Conservation (phyloP, 805 yeast species). For the Hanseniaspora clermontiae region DNA sequence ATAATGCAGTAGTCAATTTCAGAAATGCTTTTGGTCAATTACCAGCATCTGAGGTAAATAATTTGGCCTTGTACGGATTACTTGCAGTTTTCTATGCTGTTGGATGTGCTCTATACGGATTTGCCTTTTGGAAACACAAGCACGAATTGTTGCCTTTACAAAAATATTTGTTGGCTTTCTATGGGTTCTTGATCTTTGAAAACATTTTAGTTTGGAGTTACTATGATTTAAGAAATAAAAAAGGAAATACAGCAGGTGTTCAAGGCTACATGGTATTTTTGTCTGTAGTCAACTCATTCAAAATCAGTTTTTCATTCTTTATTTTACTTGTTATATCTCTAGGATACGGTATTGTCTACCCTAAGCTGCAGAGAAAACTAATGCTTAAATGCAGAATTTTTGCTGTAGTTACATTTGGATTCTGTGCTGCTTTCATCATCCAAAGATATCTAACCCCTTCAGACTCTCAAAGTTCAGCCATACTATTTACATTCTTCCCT, state of each 20-base stretch:
- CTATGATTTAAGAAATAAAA: constrained; percentile 66
- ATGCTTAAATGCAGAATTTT: constrained; percentile 62
- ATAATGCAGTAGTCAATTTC: constrained; percentile 59
- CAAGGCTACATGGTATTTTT: constrained; percentile 66
- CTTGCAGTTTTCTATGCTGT: constrained; percentile 74
- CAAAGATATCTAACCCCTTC: constrained; percentile 42
- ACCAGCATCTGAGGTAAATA: constrained; percentile 83
- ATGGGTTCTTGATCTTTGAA: constrained; percentile 69
- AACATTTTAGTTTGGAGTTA: constrained; percentile 83
- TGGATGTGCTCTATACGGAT: constrained; percentile 68
- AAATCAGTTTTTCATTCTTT: constrained; percentile 80
- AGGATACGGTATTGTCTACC: constrained; percentile 90
- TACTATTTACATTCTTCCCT: constrained; percentile 57
- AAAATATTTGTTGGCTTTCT: constrained; percentile 76
- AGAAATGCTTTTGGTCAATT: constrained; percentile 87
- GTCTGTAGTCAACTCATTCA: constrained; percentile 64
- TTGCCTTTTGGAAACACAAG: constrained; percentile 73
- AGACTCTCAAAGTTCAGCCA: constrained; percentile 36
- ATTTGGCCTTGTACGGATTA: constrained; percentile 76
- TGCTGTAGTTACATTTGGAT: constrained; percentile 44
- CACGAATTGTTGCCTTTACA: constrained; percentile 82
- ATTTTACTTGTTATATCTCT: constrained; percentile 69
- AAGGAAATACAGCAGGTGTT: constrained; percentile 43
- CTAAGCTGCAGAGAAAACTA: constrained; percentile 59
- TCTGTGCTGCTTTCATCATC: constrained; percentile 42